These are phyloP conservation scores for Kurtzmaniella cleridarum DNA, from an alignment of 805 yeast genomes.

Conservation along the genomic window DNA sequence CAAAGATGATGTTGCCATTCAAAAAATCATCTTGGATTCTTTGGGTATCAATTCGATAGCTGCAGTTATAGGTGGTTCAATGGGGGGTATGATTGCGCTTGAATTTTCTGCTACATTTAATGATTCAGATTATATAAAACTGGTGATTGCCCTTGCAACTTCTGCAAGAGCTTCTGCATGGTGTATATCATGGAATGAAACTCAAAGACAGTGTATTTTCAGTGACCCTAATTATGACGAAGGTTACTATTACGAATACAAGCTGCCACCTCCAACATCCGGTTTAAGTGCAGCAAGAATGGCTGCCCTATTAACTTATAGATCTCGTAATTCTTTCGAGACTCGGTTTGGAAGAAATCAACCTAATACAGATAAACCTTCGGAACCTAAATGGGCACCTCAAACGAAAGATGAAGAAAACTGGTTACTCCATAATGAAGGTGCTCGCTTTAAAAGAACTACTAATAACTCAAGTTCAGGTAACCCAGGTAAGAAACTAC, in stretches of 20 bases:
- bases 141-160: slow-evolving; percentile 82
- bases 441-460: slow-evolving; percentile 24
- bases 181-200: slow-evolving; percentile 99
- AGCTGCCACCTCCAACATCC: slow-evolving; percentile 56
- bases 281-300: slow-evolving; percentile 96
- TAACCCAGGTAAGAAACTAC: slow-evolving; percentile 28
- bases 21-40: slow-evolving; percentile 69
- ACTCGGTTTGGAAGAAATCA: slow-evolving; percentile 79
- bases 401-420: slow-evolving; percentile 59
- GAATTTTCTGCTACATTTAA: slow-evolving; percentile 72
- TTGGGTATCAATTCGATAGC: slow-evolving; percentile 78
- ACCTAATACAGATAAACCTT: slow-evolving; percentile 12
- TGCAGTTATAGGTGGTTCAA: slow-evolving; percentile 90
- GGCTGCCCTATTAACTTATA: slow-evolving; percentile 90
- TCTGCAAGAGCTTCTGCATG: slow-evolving; percentile 94
- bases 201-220: slow-evolving; percentile 93
- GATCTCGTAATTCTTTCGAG: slow-evolving; percentile 90
- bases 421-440: slow-evolving; percentile 87
- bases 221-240: slow-evolving; percentile 91
- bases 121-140: slow-evolving; percentile 60
- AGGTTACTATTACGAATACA: slow-evolving; percentile 69
- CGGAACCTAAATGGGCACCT: slow-evolving; percentile 16
- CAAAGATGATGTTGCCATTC: slow-evolving; percentile 86
- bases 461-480: slow-evolving; percentile 2
- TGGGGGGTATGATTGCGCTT: slow-evolving; percentile 97